Percentiles rank a stretch among this genome's conserved stretches.
Evolutionary conservation across 805 yeast genomes (phyloP).

Genomic region (Ogataea corticis): DNA sequence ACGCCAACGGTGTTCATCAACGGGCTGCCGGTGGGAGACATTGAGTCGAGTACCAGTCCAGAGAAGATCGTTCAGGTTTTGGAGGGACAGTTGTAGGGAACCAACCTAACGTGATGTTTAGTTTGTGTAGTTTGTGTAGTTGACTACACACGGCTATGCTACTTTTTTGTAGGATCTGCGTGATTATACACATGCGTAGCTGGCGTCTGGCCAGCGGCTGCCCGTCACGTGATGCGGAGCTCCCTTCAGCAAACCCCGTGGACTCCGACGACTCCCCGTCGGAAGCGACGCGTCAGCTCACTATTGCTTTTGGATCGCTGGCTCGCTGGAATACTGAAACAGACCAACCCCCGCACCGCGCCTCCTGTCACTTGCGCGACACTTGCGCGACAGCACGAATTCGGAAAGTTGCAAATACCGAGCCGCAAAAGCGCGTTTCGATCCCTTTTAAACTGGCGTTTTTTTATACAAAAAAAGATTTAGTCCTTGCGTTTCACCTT

Average conservation of each 20-base stretch:
- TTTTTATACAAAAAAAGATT: slow-evolving; percentile 2
- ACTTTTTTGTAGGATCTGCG: no score
- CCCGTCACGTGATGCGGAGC: no score
- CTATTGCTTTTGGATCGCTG: no score
- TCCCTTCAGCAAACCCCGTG: no score
- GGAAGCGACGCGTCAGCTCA: no score
- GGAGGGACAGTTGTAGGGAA: slow-evolving; percentile 27
- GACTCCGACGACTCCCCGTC: no score
- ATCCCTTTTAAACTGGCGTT: slow-evolving; percentile 13
- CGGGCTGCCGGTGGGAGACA: slow-evolving; percentile 57
- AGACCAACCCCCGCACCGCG: slow-evolving; percentile 18
- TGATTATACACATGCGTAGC: no score
- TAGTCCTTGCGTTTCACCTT: slow-evolving; percentile 2
- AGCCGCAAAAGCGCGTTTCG: slow-evolving; percentile 6
- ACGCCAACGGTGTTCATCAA: slow-evolving; percentile 77
- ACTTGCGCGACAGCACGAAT: slow-evolving; percentile 9
- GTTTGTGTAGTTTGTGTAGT: background rate
- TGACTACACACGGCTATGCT: no score
- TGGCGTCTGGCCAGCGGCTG: no score
- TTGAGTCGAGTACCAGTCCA: slow-evolving; percentile 62
- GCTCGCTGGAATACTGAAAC: slow-evolving; percentile 11
- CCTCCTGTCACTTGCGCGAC: background rate
- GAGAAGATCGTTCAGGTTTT: slow-evolving; percentile 45
- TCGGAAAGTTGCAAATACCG: slow-evolving; percentile 1
- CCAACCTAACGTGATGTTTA: no score